A percentile compares a stretch with the other conserved stretches of the same genome.
These are phyloP conservation scores for Glycine latifolia DNA, from an alignment of 306 rosid genomes.

Conservation along the genomic window DNA sequence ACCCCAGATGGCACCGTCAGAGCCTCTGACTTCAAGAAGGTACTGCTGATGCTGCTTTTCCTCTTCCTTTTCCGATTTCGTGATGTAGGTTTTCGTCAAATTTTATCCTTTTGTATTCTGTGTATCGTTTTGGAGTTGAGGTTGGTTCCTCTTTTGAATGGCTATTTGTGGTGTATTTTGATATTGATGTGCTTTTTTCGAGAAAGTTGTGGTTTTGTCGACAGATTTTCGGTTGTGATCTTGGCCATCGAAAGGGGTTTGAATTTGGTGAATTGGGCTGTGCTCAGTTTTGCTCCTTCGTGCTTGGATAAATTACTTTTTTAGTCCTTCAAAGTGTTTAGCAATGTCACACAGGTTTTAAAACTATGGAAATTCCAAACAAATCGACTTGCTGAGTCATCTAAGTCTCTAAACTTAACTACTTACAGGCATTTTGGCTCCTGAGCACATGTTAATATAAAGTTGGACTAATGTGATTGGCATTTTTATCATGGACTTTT, in stretches of 20 bases:
- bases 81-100: slow-evolving; percentile 14
- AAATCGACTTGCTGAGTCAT: neutral
- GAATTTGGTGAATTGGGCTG: slow-evolving; percentile 16
- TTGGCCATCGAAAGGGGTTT: neutral
- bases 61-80: neutral
- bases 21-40: slow-evolving; percentile 85
- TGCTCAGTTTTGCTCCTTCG: slow-evolving; percentile 27
- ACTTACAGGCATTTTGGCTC: no score
- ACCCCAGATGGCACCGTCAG: slow-evolving; percentile 78
- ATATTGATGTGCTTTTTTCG: neutral
- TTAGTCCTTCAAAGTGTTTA: neutral
- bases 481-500: no score
- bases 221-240: neutral
- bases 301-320: neutral
- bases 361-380: neutral
- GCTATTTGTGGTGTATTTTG: neutral
- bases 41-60: neutral
- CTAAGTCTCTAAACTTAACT: neutral
- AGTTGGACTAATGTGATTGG: no score
- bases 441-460: no score
- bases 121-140: neutral
- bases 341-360: neutral
- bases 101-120: neutral
- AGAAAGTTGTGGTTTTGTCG: slow-evolving; percentile 6
- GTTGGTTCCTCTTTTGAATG: neutral